These are phyloP conservation scores for Diplodia seriata DNA, from an alignment of 2,329 filamentous ascomycete genomes.

Conservation along the genomic window DNA sequence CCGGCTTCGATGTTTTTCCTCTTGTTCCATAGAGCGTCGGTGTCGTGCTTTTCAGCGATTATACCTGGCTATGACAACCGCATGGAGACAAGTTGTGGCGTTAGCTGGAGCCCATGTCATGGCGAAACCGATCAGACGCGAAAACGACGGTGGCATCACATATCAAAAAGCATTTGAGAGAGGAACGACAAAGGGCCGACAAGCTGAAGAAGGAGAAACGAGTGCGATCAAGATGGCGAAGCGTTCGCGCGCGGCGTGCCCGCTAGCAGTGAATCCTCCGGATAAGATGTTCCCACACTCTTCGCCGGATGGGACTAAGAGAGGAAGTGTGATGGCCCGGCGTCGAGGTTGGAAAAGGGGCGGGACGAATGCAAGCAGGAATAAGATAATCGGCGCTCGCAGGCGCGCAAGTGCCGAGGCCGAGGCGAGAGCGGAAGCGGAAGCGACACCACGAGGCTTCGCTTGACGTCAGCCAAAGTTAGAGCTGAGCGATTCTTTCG, in stretches of 20 bases:
- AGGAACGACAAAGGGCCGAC: background rate
- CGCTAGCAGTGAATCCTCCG: background rate
- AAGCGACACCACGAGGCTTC: background rate
- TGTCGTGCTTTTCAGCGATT: too few relatives aligned
- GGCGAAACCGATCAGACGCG: too few relatives aligned
- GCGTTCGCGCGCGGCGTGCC: background rate
- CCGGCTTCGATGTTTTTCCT: too few relatives aligned
- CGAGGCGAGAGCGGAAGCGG: background rate
- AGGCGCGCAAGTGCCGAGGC: background rate
- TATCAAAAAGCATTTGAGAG: background rate
- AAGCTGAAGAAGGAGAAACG: background rate
- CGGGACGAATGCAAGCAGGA: background rate
- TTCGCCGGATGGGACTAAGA: background rate
- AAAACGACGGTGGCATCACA: background rate
- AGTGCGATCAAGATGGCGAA: background rate
- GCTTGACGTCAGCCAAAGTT: background rate
- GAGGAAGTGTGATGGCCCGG: background rate
- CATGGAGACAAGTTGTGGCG: too few relatives aligned
- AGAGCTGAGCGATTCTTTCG: background rate
- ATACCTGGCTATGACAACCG: too few relatives aligned
- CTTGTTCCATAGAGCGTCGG: too few relatives aligned
- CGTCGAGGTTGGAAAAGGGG: background rate
- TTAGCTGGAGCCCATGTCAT: background rate
- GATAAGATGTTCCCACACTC: constrained; percentile 15
- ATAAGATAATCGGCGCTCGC: background rate